Evolutionary conservation across 163 green algal species (phyloP), one percentile per base, ranked within the genome.

Genomic region (Picocystis sp.): DNA sequence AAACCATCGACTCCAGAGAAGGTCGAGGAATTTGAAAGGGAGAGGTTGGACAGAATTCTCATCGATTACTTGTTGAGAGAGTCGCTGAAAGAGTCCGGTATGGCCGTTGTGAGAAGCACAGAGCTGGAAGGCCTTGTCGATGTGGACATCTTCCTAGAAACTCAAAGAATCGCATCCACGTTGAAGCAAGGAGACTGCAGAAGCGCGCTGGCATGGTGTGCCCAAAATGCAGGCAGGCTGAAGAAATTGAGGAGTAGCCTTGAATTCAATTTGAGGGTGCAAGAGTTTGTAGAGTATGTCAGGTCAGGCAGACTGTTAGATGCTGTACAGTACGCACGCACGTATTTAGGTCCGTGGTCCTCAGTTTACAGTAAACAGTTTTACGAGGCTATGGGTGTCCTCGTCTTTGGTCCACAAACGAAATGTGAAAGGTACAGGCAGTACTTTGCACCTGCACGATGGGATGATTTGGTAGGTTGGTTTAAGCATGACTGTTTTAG

Each of bases 261-360:
- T 38, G 29, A 38, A 38, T 38, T 38, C 29, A 38, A 38, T 8
- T 38, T 38, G 29, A 38, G 33, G 15, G 45, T 70, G 47, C 74
- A 91, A 72, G 82, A 94, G 67, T 95, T 93, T 53, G 63, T 97
- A 0, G 84, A 96, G 64, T 71, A 92, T n/a, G 80, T 93, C 43
- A 73, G 80, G 3, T 19, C 47, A 15, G 73, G 69, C 5, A 33
- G 73, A 43, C 58, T 72, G 47, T 22, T 74, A 19, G 70, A 72
- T 10, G 87, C 87, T 2, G 75, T 96, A 14, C 45, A 50, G 0
- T 88, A 96, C 60, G 80, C 87, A 2, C 75, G 77, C 12, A 25
- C 61, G 17, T 65, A 95, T 62, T 61, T 96, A 19, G 66, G 84
- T 17, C 71, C 65, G 3, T 92, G 72, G 76, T 81, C 78, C 2